Evolutionary conservation across 2,329 filamentous ascomycete genomes (phyloP).

Genomic region (Cercospora sp.): DNA sequence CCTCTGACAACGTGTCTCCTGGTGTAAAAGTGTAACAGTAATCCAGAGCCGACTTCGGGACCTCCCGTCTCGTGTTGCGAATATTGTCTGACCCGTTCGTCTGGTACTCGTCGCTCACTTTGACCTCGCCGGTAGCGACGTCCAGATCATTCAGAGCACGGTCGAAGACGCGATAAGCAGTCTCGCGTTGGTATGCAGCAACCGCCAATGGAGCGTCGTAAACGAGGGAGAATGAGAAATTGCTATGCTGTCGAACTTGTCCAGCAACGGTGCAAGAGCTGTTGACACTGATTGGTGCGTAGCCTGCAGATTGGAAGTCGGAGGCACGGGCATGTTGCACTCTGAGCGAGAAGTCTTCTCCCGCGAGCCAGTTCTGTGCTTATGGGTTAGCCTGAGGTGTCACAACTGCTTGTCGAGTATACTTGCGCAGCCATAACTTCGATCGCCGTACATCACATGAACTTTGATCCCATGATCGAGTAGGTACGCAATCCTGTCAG

Average conservation of each 20-base stretch:
- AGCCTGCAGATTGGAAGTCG: constrained; percentile 52
- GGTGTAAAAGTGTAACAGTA: background rate
- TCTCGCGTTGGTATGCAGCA: background rate
- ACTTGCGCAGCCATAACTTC: constrained; percentile 49
- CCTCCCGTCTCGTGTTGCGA: background rate
- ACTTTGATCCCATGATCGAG: constrained; percentile 59
- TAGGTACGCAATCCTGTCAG: constrained; percentile 53
- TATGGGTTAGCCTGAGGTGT: constrained; percentile 25
- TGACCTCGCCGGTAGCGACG: background rate
- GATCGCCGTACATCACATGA: constrained; percentile 56
- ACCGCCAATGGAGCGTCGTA: background rate
- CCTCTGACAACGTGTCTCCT: background rate
- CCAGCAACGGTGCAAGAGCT: constrained; percentile 26
- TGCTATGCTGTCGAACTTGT: constrained; percentile 34
- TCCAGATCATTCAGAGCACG: background rate
- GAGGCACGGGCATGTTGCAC: constrained; percentile 46
- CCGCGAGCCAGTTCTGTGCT: constrained; percentile 55
- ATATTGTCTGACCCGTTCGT: background rate
- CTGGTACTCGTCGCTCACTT: background rate
- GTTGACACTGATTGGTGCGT: constrained; percentile 33
- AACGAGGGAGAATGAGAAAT: constrained; percentile 28
- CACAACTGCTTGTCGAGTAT: no score
- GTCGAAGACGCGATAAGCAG: background rate
- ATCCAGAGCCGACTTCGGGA: background rate
- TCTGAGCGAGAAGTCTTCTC: constrained; percentile 52